Percentiles rank a stretch among this genome's conserved stretches.
These are phyloP conservation scores for Barnettozyma vustinii DNA, from an alignment of 805 yeast genomes.

Conservation along the genomic window DNA sequence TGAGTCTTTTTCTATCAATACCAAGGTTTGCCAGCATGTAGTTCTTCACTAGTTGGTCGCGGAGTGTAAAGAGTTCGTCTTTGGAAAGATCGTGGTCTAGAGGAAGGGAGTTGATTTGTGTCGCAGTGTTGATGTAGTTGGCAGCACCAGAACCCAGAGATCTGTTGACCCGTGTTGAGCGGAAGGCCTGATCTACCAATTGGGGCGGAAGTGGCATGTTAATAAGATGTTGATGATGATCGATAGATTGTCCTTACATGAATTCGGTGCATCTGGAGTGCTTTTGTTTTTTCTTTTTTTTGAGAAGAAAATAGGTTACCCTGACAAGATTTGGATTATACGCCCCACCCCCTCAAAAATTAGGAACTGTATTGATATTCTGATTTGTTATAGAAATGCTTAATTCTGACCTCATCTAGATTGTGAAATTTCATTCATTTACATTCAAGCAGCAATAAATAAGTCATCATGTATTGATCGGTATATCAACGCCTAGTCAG, in stretches of 20 bases:
- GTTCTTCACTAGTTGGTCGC: constrained; percentile 5
- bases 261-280: neutral
- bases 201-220: constrained; percentile 7
- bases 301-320: neutral
- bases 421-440: too few relatives aligned
- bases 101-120: constrained; percentile 1
- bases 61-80: constrained; percentile 1
- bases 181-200: constrained; percentile 6
- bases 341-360: too few relatives aligned
- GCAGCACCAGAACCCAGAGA: constrained; percentile 3
- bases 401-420: too few relatives aligned
- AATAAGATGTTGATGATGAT: neutral
- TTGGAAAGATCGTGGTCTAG: constrained; percentile 4
- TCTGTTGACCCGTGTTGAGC: constrained; percentile 3
- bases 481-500: too few relatives aligned
- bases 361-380: too few relatives aligned
- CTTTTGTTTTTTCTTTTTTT: neutral
- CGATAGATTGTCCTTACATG: neutral
- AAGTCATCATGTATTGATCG: too few relatives aligned
- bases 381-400: too few relatives aligned
- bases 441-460: too few relatives aligned
- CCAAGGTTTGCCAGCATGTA: constrained; percentile 5
- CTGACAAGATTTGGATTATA: neutral
- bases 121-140: neutral
- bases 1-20: constrained; percentile 7